These are phyloP conservation scores for Nicotiana paniculata DNA, from an alignment of 257 asterid species.

Conservation along the genomic window DNA sequence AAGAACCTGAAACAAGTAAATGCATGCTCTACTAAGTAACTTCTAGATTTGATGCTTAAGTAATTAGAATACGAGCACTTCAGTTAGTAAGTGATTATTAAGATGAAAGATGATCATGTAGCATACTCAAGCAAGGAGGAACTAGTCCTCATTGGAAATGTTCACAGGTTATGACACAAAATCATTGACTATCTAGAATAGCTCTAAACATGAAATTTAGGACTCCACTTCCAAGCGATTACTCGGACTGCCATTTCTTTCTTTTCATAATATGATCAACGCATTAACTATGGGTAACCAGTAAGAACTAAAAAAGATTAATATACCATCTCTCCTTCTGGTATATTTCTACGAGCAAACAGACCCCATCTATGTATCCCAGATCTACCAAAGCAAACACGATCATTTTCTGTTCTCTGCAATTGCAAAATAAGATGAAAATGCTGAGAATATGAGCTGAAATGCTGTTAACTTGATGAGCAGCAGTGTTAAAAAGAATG, in stretches of 20 bases:
- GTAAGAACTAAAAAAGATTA: not conserved
- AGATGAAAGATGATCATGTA: conserved; percentile 1
- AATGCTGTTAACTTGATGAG: conserved; percentile 6
- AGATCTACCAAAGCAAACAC: conserved; percentile 96
- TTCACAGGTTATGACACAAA: not conserved
- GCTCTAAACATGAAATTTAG: not conserved
- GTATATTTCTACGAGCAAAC: conserved; percentile 79
- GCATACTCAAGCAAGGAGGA: not conserved
- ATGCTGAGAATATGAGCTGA: conserved; percentile 1
- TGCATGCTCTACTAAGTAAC: not conserved
- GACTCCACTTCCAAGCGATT: not conserved
- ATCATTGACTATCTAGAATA: not conserved
- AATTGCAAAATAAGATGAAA: conserved; percentile 14
- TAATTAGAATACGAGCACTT: not conserved
- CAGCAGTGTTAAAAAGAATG: conserved; percentile 15
- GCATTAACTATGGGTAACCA: not conserved
- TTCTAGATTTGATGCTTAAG: conserved; percentile 3
- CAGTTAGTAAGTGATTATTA: not conserved
- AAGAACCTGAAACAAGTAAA: conserved; percentile 57
- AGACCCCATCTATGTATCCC: conserved; percentile 99
- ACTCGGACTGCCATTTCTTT: not conserved
- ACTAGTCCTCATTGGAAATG: not conserved
- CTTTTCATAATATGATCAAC: conserved; percentile 3
- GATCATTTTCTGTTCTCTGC: conserved; percentile 88
- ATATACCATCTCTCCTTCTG: conserved; percentile 94